Evolutionary conservation across 768 basidiomycete genomes (phyloP), one percentile per base, ranked within the genome.

Genomic region (Naganishia vaughanmartiniae): DNA sequence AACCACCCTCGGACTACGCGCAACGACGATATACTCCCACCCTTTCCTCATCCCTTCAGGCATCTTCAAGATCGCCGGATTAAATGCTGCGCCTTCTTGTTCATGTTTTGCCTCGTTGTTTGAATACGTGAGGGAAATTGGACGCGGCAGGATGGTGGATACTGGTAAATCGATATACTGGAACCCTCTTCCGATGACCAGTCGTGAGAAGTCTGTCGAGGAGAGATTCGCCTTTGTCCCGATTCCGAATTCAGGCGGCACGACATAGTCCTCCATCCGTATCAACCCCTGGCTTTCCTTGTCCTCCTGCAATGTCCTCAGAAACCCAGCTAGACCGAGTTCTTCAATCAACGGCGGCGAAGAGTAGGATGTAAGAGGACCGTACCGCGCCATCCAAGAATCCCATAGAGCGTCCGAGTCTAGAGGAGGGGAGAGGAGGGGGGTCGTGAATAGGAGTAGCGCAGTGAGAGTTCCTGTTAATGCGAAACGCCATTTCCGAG

Each of bases 21-120:
- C 60, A 1, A 63, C 60, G n/a, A 63, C 60, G 15, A 63, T 45
- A 46, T 63, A 63, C 14, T 63, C 60, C 60, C 60, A 63, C 39
- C 60, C 60, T 28, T 63, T 14, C 19, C 9, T 28, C n/a, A 45
- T 28, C 39, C 60, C 60, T 10, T 45, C n/a, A 24, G 60, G 60
- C 60, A 63, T 45, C 39, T 45, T 63, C 39, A 63, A 28, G 17
- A 63, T 63, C 10, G 60, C 60, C 24, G 60, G 60, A 30, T 63
- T 63, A 19, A 63, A 63, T 42, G 17, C 39, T 19, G 6, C 48
- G 48, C 48, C 48, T 51, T 51, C n/a, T 51, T 63, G 36, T 42
- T 45, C 39, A 4, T 26, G n/a, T 12, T 58, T 21, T 21, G 26
- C 56, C 30, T 36, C 36, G 36, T 36, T 36, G 36, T 12, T 42